phyloP scores from a whole-genome alignment of 2,329 filamentous ascomycete genomes.

The Talaromyces pinophilus region DNA sequence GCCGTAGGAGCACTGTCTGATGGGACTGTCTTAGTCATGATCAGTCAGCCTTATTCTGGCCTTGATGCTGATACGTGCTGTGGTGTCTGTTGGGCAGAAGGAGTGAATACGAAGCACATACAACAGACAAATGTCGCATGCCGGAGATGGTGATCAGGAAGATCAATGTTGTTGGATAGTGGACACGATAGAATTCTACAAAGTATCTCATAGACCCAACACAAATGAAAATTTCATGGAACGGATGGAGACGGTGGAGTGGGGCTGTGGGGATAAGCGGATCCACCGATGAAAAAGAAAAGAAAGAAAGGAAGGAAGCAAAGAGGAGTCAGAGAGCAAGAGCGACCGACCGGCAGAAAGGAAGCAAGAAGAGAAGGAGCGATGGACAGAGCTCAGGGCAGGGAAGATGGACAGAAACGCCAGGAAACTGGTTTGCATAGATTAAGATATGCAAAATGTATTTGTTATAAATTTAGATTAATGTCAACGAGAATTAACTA shows the following conservation, averaged over 20 bases:
- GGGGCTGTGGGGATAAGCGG: slow-evolving; percentile 2
- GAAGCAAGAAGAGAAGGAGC: not conserved
- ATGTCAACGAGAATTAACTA: not conserved
- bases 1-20: not conserved
- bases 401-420: not conserved
- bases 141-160: not conserved
- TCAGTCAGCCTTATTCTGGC: slow-evolving; percentile 8
- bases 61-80: not conserved
- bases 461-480: not conserved
- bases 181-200: not conserved
- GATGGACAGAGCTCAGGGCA: not conserved
- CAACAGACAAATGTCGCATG: not conserved
- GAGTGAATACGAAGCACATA: not conserved
- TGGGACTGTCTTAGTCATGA: slow-evolving; percentile 5
- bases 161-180: not conserved
- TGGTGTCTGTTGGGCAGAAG: not conserved
- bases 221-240: not conserved
- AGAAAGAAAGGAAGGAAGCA: not conserved
- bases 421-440: not conserved
- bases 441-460: not conserved
- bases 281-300: slow-evolving; percentile 7
- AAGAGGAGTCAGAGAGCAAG: not conserved
- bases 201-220: not conserved
- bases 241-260: slow-evolving; percentile 7
- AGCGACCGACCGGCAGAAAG: not conserved